Base-by-base conservation (phyloP, 352 stramenopile species). In the Pythium myriotylum region DNA sequence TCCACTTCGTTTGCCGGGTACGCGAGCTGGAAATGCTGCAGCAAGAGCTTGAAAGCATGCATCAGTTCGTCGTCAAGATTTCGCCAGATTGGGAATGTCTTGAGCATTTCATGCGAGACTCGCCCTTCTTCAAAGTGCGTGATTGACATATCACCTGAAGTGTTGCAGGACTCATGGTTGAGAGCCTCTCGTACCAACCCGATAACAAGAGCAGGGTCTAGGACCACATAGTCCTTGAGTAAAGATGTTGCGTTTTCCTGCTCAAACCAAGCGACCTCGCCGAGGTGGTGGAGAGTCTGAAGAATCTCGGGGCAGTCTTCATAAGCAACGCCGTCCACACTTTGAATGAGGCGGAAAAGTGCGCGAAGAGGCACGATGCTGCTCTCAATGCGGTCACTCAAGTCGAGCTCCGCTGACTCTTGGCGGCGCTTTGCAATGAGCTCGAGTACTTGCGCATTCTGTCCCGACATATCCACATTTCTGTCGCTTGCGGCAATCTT, bases 151-250 rank as follows among this genome's bases (percentile, higher is more conserved):
- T 59, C 41, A 14, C 54, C 54, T 4, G 35, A 33, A 1, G 57
- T 70, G n/a, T 49, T 45, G 0, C 42, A 54, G 1, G 53, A n/a
- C 2, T 68, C 40, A 42, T 68, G 62, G 33, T 62, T 63, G 27
- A 68, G 14, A 4, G 29, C 48, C 45, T 68, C 62, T 0, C 62
- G 53, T 24, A 68, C 47, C 4, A 76, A 51, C 24, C 69, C 60
- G 14, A 80, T 65, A 8, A 73, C 68, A 40, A 80, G 63, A 0
- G 59, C 69, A 2, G 58, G 62, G 16, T 70, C 41, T 19, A 68
- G 9, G 22, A 68, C 63, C 35, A 63, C 62, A 23, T 41, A 54
- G 23, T 68, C 54, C 41, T 60, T 54, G n/a, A 63, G 33, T 1
- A n/a, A 50, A 6, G 37, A 35, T 2, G 45, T 53, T 9, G 41